Base-by-base conservation (phyloP, 139 green algal genomes). In the Edaphochlamys debaryana region DNA sequence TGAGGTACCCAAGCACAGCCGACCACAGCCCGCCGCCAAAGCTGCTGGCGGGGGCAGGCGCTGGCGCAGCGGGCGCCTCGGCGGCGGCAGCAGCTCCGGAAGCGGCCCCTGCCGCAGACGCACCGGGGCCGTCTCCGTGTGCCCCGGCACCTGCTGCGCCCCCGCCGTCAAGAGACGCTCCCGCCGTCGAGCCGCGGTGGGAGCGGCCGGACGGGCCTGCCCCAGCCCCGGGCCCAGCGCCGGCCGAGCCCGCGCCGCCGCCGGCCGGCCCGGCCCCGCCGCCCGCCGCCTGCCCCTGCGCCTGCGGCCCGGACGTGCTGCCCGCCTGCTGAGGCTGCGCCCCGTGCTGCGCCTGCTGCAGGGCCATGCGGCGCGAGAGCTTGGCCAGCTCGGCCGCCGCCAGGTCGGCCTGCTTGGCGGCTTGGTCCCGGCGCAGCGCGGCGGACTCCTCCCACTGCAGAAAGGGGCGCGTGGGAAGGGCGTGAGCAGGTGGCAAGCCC, bases 331-430 rank as follows among this genome's bases (percentile, higher is more conserved):
- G 71, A 25, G 52, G 11, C 3, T 60, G 25, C 3, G 69, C 29
- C 27, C 56, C 41, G 25, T 58, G 58, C 25, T 74, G 40, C 70
- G 41, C 62, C 69, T 73, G 71, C 69, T 64, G 52, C 67, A 56
- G 52, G 74, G 20, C 7, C 66, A 89, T 86, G 56, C 87, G 76
- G 74, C 58, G 63, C 37, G 88, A 87, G 60, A 92, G 85, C 71
- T 93, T 93, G 20, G 89, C 84, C 29, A 95, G 87, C 90, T 97
- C 92, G 27, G 91, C 88, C 22, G 92, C 93, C n/a, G 94, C 93
- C 40, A 96, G 85, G 85, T 93, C 84, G 0, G 92, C 94, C 56
- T 94, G 90, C 87, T 97, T 97, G 42, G 93, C 90, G 45, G 90
- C 88, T 69, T 90, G 86, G 25, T 92, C 91, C 6, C 91, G 82